A percentile compares a stretch with the other conserved stretches of the same genome.
These are phyloP conservation scores for Skeletonema potamos DNA, from an alignment of 108 stramenopile species.

Conservation along the genomic window DNA sequence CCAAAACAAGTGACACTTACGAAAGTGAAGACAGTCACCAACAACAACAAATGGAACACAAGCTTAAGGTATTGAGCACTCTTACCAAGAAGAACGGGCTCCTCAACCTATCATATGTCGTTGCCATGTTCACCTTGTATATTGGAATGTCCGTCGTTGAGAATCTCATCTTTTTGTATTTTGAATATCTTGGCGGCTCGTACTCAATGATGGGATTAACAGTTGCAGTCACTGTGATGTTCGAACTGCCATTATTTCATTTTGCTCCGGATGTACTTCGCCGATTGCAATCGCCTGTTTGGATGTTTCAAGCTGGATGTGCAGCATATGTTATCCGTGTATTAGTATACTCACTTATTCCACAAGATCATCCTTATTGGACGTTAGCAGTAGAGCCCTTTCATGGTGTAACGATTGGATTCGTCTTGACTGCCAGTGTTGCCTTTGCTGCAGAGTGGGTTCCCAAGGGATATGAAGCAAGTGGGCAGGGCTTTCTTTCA, in stretches of 20 bases:
- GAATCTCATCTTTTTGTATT: conserved; percentile 53
- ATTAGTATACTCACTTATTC: conserved; percentile 59
- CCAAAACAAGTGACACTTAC: background rate
- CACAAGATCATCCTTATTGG: conserved; percentile 37
- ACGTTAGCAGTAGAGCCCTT: conserved; percentile 61
- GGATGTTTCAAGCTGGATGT: conserved; percentile 43
- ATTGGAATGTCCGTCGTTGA: conserved; percentile 58
- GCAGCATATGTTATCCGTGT: conserved; percentile 59
- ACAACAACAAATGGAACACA: background rate
- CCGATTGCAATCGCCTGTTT: conserved; percentile 28
- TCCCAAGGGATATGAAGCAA: conserved; percentile 40
- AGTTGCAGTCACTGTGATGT: conserved; percentile 64
- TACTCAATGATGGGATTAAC: conserved; percentile 46
- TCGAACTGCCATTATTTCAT: conserved; percentile 71
- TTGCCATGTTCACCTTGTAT: conserved; percentile 43
- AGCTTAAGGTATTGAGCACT: conserved; percentile 6
- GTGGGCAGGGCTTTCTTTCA: conserved; percentile 47
- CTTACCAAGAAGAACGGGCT: conserved; percentile 22
- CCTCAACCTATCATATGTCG: conserved; percentile 34
- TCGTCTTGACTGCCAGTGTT: conserved; percentile 41
- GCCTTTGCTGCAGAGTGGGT: conserved; percentile 50
- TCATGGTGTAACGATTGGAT: conserved; percentile 69
- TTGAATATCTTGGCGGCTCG: conserved; percentile 50
- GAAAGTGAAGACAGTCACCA: conserved; percentile 2
- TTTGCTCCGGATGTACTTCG: conserved; percentile 48